Conservation (phyloP, 768 basidiomycete genomes). For the Collybiopsis luxurians region DNA sequence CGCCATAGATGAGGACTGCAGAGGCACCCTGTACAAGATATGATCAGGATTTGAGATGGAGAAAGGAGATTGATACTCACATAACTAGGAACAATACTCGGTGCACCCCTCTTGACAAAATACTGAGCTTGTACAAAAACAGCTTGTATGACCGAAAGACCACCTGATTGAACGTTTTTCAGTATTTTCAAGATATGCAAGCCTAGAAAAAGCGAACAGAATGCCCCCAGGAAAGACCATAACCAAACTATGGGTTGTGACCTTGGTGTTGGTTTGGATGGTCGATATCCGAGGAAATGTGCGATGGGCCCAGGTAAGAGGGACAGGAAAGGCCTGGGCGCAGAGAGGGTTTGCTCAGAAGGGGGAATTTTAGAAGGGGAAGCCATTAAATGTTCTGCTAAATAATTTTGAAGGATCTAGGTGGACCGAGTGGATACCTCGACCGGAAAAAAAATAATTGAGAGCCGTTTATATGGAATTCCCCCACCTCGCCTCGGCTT, state of each 20-base stretch:
- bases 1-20: slow-evolving; percentile 53
- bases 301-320: neutral
- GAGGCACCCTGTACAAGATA: slow-evolving; percentile 45
- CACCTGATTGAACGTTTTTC: no score
- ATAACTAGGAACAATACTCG: slow-evolving; percentile 45
- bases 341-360: neutral
- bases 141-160: slow-evolving; percentile 47
- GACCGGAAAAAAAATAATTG: no score
- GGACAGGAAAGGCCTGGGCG: neutral
- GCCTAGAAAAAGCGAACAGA: no score
- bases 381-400: no score
- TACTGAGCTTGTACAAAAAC: slow-evolving; percentile 46
- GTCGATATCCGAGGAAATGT: neutral
- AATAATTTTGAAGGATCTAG: no score
- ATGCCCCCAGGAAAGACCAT: slow-evolving; percentile 54
- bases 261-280: neutral
- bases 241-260: slow-evolving; percentile 36
- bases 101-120: slow-evolving; percentile 43
- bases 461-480: no score
- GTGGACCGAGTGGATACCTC: no score
- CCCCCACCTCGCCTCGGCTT: no score
- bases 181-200: no score
- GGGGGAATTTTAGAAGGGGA: neutral
- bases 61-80: slow-evolving; percentile 24
- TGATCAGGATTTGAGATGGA: neutral